Conservation (phyloP, 768 basidiomycete genomes). For the Gymnopilus dilepis region DNA sequence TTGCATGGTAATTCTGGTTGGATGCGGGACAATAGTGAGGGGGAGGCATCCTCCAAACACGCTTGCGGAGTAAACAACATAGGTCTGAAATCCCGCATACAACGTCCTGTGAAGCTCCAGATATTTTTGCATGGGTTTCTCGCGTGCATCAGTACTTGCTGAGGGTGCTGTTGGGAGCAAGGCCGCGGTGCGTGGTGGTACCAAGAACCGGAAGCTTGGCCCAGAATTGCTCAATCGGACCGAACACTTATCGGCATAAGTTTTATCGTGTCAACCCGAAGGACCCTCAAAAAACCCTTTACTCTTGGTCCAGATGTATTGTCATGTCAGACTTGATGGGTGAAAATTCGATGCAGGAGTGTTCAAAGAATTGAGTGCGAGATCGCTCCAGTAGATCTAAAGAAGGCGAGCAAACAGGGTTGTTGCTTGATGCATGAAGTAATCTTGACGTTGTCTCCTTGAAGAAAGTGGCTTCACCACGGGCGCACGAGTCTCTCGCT, state of each 20-base stretch:
- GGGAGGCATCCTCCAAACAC: constrained; percentile 5
- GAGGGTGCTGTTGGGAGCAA: constrained; percentile 10
- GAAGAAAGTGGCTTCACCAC: constrained; percentile 14
- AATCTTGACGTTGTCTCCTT: constrained; percentile 18
- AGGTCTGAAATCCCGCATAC: constrained; percentile 6
- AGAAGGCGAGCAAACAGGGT: constrained; percentile 4
- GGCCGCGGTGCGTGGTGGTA: constrained; percentile 15
- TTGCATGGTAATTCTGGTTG: neutral
- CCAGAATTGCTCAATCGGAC: constrained; percentile 21
- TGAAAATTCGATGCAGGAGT: constrained; percentile 16
- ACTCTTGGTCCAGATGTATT: constrained; percentile 15
- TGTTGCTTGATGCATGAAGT: constrained; percentile 15
- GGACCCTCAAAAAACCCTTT: constrained; percentile 8
- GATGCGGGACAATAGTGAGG: neutral
- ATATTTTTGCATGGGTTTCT: constrained; percentile 13
- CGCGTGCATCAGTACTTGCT: constrained; percentile 16
- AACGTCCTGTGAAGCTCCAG: neutral
- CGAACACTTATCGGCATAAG: constrained; percentile 15
- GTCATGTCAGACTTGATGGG: constrained; percentile 16
- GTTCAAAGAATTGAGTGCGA: constrained; percentile 13
- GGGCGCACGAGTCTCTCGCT: constrained; percentile 5
- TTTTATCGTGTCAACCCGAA: constrained; percentile 9
- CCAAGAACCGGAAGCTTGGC: constrained; percentile 17
- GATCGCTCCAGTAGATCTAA: constrained; percentile 18
- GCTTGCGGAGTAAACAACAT: constrained; percentile 1